Evolutionary conservation across 148 eudicot species (phyloP), one percentile per base, ranked within the genome.

Genomic region (Cornus kousa): DNA sequence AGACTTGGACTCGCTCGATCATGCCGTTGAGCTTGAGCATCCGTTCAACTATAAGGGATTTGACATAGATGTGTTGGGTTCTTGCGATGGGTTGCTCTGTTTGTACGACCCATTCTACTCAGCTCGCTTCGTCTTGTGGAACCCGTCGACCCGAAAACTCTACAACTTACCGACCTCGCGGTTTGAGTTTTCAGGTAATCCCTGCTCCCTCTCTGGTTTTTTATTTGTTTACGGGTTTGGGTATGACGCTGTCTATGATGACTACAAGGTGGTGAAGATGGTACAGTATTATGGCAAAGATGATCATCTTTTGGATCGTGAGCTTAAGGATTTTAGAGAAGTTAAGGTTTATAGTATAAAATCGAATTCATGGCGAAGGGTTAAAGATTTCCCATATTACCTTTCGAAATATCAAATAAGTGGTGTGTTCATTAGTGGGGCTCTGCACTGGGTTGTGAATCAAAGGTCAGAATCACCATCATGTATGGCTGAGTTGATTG

Each of bases 241-340:
- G 22, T 85, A 85, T 80, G 90, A 87, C 76, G 35, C 10, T 23
- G 78, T 71, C 13, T 67, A 24, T 37, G 86, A 87, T 83, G 90
- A 87, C 62, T 87, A 89, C 74, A 89, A 87, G n/a, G 74, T 89
- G 73, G 85, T 87, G 9, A 82, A 88, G 78, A 77, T 87, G 11
- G 81, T 83, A n/a, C 80, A 85, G 78, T 75, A 74, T 39, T 20
- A 12, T 13, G 81, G 62, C 0, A 53, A 9, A 10, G 73, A 77
- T 13, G 31, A 20, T 37, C 78, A 70, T 59, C 59, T 67, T 3
- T 33, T 78, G 16, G 71, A 71, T 43, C 74, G 77, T 64, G 83
- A 75, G 1, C 28, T 28, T 28, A 28, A 28, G 28, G 28, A 28
- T 28, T 28, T 28, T 28, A 28, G 28, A 28, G 28, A 28, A 62